phyloP scores from a whole-genome alignment of 371 early-diverging fungal species.

The Mortierella sp. region DNA sequence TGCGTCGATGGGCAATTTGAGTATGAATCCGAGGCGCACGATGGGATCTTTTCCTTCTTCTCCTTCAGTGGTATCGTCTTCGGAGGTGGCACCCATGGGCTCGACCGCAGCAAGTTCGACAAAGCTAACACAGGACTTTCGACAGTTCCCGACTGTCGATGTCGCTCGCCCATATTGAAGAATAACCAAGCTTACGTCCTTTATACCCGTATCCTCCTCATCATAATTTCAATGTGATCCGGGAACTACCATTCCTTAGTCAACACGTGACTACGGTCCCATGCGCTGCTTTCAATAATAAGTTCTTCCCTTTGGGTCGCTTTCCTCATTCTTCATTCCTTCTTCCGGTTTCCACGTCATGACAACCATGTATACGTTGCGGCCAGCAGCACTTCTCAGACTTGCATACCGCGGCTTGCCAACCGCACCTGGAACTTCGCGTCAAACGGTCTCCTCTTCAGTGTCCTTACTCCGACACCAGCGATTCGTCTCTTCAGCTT shows the following conservation, averaged over 20 bases:
- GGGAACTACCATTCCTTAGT: no score
- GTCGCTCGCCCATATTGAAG: not conserved
- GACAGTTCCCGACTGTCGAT: constrained; percentile 5
- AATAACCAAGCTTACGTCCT: no score
- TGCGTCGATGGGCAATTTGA: constrained; percentile 1
- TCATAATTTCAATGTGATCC: no score
- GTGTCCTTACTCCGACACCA: constrained; percentile 9
- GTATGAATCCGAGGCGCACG: not conserved
- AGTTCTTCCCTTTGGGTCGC: no score
- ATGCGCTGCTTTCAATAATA: no score
- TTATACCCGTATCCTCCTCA: no score
- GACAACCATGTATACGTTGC: constrained; percentile 6
- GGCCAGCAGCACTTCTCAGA: constrained; percentile 10
- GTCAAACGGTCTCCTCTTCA: not conserved
- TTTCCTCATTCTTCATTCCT: not conserved
- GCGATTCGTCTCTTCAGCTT: constrained; percentile 10
- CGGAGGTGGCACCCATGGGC: not conserved
- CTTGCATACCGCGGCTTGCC: not conserved
- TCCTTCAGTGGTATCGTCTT: not conserved
- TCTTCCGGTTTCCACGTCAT: not conserved
- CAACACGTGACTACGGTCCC: no score
- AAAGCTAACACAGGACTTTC: constrained; percentile 1
- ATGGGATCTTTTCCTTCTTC: no score
- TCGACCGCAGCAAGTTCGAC: not conserved
- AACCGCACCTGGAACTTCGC: not conserved